phyloP scores from a whole-genome alignment of 2,329 filamentous ascomycete genomes.

The Hypoxylon sp. region DNA sequence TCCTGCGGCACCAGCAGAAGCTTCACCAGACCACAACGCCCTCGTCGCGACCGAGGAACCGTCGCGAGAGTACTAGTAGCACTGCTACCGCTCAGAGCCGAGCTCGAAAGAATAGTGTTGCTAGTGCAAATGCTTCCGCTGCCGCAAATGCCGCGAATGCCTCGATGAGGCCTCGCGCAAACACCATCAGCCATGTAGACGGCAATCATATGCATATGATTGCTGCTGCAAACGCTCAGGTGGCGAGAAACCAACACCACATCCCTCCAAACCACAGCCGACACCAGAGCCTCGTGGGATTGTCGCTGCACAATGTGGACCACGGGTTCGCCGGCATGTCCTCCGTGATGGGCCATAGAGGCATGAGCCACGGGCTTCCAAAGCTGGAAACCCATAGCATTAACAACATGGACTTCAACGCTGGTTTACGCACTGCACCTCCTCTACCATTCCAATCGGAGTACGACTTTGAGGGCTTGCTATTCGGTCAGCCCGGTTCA shows the following conservation, averaged over 20 bases:
- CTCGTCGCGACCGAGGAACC: conserved; percentile 86
- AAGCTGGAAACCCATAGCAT: conserved; percentile 87
- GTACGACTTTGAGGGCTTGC: conserved; percentile 77
- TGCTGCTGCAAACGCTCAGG: conserved; percentile 70
- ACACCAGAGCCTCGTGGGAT: conserved; percentile 80
- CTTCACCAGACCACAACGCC: conserved; percentile 93
- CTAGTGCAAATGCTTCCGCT: conserved; percentile 65
- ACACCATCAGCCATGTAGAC: conserved; percentile 96
- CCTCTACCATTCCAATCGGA: conserved; percentile 73
- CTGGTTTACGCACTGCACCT: conserved; percentile 84
- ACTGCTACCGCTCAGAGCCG: conserved; percentile 77
- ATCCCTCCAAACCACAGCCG: conserved; percentile 73
- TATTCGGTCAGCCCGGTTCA: conserved; percentile 76
- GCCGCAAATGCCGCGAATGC: conserved; percentile 62
- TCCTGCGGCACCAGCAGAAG: conserved; percentile 98
- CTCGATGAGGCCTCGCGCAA: conserved; percentile 88
- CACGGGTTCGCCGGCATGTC: conserved; percentile 83
- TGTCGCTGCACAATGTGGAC: conserved; percentile 71
- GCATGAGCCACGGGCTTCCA: conserved; percentile 77
- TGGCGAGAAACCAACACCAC: conserved; percentile 59
- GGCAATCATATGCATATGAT: conserved; percentile 80
- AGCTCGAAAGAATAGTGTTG: conserved; percentile 93
- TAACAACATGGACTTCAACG: conserved; percentile 73
- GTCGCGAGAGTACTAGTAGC: conserved; percentile 89
- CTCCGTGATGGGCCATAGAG: conserved; percentile 75